Conservation (phyloP, 1,139 yeast genomes). For the Magnusiomyces paraingens region DNA sequence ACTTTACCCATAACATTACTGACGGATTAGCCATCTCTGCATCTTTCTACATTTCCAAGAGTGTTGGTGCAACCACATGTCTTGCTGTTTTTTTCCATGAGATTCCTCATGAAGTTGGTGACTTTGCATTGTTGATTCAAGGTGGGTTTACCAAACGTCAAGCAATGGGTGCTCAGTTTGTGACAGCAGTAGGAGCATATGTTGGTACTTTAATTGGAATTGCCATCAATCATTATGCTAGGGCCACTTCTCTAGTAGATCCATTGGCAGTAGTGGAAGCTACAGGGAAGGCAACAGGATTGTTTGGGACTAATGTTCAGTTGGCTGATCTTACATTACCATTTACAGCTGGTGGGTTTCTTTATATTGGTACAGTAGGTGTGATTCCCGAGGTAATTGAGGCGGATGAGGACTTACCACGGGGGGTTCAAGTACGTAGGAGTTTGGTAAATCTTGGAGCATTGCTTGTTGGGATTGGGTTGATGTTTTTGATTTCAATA, state of each 20-base stretch:
- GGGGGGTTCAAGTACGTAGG: constrained; percentile 33
- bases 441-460: constrained; percentile 41
- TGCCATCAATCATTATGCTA: constrained; percentile 38
- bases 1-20: constrained; percentile 60
- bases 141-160: constrained; percentile 57
- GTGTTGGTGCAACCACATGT: constrained; percentile 57
- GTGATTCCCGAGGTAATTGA: constrained; percentile 58
- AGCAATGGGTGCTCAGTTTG: constrained; percentile 56
- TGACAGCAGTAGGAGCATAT: constrained; percentile 57
- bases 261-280: constrained; percentile 5
- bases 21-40: constrained; percentile 67
- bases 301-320: constrained; percentile 45
- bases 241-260: constrained; percentile 10
- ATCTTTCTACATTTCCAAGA: constrained; percentile 50
- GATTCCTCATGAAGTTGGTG: constrained; percentile 71
- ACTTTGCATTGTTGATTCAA: constrained; percentile 58
- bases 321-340: constrained; percentile 53
- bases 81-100: constrained; percentile 65
- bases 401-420: constrained; percentile 33
- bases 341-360: constrained; percentile 65
- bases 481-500: constrained; percentile 50
- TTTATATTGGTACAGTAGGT: constrained; percentile 60
- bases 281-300: constrained; percentile 30
- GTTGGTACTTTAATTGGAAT: constrained; percentile 59
- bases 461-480: constrained; percentile 42